Base-by-base conservation (phyloP, 2,329 filamentous ascomycete species). In the Sporothrix dimorphospora region DNA sequence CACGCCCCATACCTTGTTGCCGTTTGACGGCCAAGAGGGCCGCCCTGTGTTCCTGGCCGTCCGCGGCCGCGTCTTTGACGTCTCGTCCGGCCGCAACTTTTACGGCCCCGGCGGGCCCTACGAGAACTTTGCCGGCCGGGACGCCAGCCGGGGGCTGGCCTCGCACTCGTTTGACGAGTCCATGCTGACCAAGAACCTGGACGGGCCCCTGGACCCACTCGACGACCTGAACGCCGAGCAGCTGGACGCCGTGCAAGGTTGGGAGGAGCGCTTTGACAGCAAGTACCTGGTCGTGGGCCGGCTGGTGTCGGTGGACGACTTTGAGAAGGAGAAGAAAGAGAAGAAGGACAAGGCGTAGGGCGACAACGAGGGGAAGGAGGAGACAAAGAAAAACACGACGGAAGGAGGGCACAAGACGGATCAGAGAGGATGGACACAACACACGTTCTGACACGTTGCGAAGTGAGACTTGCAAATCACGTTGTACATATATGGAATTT, bases 101-200 rank as follows among this genome's bases (percentile, higher is more conserved):
- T 99, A 99, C 83, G 96, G 96, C 4, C 96, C 96, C 24, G 94
- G 94, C 14, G 95, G 95, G 0, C 94, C 95, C 1, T 99, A 99
- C 81, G 91, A 91, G 81, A 98, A 98, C 84, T 99, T 99, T 79
- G 96, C 96, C 0, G 96, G 96, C 0, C 86, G 94, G 51, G 96
- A 99, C 82, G 96, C 96, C 24, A 94, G 89, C 75, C 88, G 95
- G 69, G 96, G 96, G 0, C 83, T 99, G 73, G 95, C 96, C 0
- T 93, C 89, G 81, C 93, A 94, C 73, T 97, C 93, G 83, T 98
- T 99, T 81, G 96, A 98, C 80, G 89, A 93, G 85, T 92, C 94
- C 7, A 97, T 98, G 94, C 83, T 98, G 82, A 98, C 96, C 21
- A 90, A 95, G 85, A 92, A 98, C 81, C 83, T 98, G 71, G 89